Percentiles rank a stretch among this genome's conserved stretches.
Evolutionary conservation across 1,284 basidiomycete species (phyloP).

Genomic region (Ceratobasidium sp.): DNA sequence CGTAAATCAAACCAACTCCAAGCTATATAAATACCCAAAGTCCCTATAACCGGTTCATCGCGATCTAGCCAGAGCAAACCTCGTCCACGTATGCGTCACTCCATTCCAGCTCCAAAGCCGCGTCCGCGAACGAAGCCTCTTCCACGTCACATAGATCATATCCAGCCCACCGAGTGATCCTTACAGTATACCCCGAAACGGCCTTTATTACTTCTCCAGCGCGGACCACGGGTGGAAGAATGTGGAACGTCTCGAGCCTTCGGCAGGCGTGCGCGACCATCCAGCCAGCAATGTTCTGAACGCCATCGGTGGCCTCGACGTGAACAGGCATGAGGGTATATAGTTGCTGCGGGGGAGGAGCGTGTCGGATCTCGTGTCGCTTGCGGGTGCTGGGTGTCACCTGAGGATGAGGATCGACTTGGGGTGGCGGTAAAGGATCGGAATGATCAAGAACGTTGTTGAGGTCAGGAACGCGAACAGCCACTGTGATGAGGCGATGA

Average conservation of each 20-base stretch:
- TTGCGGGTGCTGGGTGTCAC: constrained; percentile 10
- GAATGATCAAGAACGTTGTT: constrained; percentile 30
- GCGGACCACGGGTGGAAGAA: constrained; percentile 13
- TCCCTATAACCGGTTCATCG: neutral
- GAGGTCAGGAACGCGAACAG: constrained; percentile 31
- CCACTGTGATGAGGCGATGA: constrained; percentile 11
- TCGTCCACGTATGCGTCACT: constrained; percentile 22
- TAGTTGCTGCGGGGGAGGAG: neutral
- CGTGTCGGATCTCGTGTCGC: constrained; percentile 23
- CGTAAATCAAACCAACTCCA: neutral
- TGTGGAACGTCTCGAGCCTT: constrained; percentile 30
- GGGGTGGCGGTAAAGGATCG: constrained; percentile 22
- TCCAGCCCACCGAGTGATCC: constrained; percentile 35
- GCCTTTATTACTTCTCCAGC: constrained; percentile 22
- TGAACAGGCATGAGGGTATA: constrained; percentile 22
- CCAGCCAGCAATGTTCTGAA: constrained; percentile 29
- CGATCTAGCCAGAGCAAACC: constrained; percentile 2
- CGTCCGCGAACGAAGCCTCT: constrained; percentile 22
- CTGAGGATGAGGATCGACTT: constrained; percentile 30
- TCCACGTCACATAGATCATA: constrained; percentile 32
- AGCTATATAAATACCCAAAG: constrained; percentile 2
- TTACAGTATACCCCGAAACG: constrained; percentile 25
- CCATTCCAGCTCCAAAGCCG: constrained; percentile 27
- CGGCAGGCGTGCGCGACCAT: constrained; percentile 34
- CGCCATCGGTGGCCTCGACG: constrained; percentile 25